Conservation (phyloP, 169 alveolate genomes). For the Amoebophrya sp. region DNA sequence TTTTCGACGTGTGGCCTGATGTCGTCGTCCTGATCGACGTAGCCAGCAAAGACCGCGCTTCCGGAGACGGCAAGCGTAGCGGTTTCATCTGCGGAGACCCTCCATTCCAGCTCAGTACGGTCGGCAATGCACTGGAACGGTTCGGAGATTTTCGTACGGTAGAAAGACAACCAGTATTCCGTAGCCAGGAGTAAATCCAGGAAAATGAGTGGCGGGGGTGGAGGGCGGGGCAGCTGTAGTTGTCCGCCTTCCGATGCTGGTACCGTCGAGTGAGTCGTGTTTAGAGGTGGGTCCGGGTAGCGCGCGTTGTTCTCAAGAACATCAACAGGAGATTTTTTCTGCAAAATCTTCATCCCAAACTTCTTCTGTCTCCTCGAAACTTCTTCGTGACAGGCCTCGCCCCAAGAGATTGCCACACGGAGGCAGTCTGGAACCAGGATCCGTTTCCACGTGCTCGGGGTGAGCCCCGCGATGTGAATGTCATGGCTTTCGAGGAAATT, state of each 20-base stretch:
- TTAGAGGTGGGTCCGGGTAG: no score
- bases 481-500: not conserved
- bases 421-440: not conserved
- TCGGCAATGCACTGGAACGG: not conserved
- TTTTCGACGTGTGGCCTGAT: no score
- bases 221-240: no score
- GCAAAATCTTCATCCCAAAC: no score
- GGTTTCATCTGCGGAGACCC: not conserved
- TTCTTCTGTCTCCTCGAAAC: not conserved
- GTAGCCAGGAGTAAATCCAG: not conserved
- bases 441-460: not conserved
- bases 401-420: not conserved
- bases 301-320: no score
- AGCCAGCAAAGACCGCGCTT: not conserved
- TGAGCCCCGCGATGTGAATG: not conserved
- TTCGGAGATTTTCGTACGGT: not conserved
- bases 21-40: not conserved
- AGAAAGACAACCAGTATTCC: not conserved
- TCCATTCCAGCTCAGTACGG: not conserved
- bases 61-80: not conserved
- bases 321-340: no score
- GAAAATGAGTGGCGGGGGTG: no score
- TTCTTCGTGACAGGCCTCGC: not conserved
- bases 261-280: no score
- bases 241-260: no score